These are phyloP conservation scores for Butyriboletus loyo DNA, from an alignment of 768 basidiomycete genomes.

Conservation along the genomic window DNA sequence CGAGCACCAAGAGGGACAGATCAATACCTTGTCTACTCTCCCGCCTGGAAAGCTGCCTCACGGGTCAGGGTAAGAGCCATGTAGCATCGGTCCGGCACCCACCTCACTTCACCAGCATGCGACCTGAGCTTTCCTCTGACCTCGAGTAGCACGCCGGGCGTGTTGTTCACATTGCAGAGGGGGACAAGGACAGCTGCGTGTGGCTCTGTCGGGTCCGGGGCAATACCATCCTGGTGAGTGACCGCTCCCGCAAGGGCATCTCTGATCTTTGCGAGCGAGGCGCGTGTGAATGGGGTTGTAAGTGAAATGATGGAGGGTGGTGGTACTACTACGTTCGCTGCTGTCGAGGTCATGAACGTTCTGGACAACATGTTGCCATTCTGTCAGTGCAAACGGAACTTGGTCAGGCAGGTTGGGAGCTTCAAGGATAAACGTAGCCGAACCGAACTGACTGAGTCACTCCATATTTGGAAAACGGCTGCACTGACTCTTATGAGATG, in stretches of 20 bases:
- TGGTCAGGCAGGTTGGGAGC: neutral
- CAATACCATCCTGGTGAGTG: conserved; percentile 14
- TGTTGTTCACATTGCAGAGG: conserved; percentile 67
- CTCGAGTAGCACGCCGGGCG: conserved; percentile 69
- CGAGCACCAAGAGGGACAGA: neutral
- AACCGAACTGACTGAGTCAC: neutral
- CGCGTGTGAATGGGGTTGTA: conserved; percentile 35
- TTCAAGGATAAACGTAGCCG: neutral
- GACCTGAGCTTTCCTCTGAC: conserved; percentile 61
- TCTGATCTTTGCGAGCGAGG: conserved; percentile 32
- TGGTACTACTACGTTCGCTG: neutral
- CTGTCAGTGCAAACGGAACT: neutral
- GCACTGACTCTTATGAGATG: conserved; percentile 35
- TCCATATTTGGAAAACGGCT: neutral
- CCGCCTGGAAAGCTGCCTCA: conserved; percentile 72
- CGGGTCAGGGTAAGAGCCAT: neutral
- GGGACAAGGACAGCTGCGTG: conserved; percentile 76
- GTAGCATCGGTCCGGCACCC: conserved; percentile 8
- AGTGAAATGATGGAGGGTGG: conserved; percentile 30
- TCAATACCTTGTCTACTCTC: conserved; percentile 56
- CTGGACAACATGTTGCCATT: conserved; percentile 30
- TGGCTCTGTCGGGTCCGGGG: conserved; percentile 27
- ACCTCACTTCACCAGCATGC: conserved; percentile 87
- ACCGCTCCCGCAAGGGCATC: conserved; percentile 21
- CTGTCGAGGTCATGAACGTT: conserved; percentile 18